Evolutionary conservation across 805 yeast genomes (phyloP), one percentile per base, ranked within the genome.

Genomic region (Spathaspora boniae): DNA sequence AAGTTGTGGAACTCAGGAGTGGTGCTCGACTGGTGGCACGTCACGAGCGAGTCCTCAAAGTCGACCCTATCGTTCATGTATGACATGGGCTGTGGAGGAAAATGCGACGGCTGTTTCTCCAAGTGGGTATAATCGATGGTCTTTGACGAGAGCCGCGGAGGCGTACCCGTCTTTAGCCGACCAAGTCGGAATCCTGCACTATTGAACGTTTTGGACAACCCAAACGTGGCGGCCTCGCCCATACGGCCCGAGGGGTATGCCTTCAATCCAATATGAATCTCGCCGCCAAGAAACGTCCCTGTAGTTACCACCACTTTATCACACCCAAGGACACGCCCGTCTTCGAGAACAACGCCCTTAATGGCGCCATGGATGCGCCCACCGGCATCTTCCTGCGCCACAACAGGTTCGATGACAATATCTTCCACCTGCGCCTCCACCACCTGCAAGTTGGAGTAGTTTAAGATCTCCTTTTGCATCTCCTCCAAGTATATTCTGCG

Each of bases 141-240:
- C 34, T 72, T 70, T 1, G 80, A 71, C 30, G 83, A 81, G 17
- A 93, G 62, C 40, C 99, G 70, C 2, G 98, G 95, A 0, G 99
- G 99, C 0, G 99, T 93, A 0, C 99, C 99, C 0, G 99, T 93
- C 53, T 93, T 93, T 47, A 93, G 67, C 37, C 99, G 70, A 0
- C 98, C 98, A 34, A 93, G 62, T 41, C 76, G 66, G 55, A 93
- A 91, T 0, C 95, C 95, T 1, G 85, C 82, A 3, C 77, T 78
- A 18, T 66, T 61, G 26, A 93, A 71, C 1, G 98, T 88, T 30
- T 78, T 68, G 23, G 95, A 82, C 16, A 93, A 72, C 1, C 98
- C 98, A 60, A 79, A 84, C 0, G 97, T 86, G 2, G 98, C 93
- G 15, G 70, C 76, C 60, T 93, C 99, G 4, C 95, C 96, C 18